phyloP scores from a whole-genome alignment of 2,329 filamentous ascomycete genomes.

The Arthrobotrys musiformis region DNA sequence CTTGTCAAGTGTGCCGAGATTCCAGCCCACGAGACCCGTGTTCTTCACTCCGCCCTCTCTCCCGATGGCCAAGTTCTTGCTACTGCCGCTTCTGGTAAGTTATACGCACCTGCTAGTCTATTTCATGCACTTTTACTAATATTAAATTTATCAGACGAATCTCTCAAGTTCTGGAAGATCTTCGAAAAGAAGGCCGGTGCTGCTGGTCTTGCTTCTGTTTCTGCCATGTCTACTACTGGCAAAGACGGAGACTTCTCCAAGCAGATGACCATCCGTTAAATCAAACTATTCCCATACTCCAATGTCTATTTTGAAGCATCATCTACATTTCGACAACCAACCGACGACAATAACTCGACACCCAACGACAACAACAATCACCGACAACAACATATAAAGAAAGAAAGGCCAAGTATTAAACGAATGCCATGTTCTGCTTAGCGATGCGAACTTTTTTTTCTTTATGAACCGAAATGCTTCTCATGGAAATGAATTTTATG shows the following conservation, averaged over 20 bases:
- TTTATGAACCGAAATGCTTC: slow-evolving; percentile 50
- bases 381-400: slow-evolving; percentile 20
- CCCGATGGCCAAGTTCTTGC: slow-evolving; percentile 98
- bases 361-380: not conserved
- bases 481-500: slow-evolving; percentile 45
- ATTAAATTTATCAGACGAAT: slow-evolving; percentile 73
- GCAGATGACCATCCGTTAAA: slow-evolving; percentile 91
- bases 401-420: slow-evolving; percentile 55
- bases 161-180: slow-evolving; percentile 99
- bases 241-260: slow-evolving; percentile 82
- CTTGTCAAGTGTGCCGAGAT: slow-evolving; percentile 98
- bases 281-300: slow-evolving; percentile 18
- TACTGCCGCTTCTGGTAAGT: slow-evolving; percentile 75
- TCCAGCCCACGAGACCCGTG: slow-evolving; percentile 93
- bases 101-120: not conserved
- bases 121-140: slow-evolving; percentile 59
- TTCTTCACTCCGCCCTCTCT: slow-evolving; percentile 95
- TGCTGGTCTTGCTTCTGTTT: slow-evolving; percentile 64
- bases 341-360: slow-evolving; percentile 31
- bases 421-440: slow-evolving; percentile 40
- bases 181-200: slow-evolving; percentile 97
- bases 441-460: slow-evolving; percentile 29
- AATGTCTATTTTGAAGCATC: slow-evolving; percentile 45
- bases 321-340: slow-evolving; percentile 2
- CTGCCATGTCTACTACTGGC: slow-evolving; percentile 67